These are phyloP conservation scores for Clavaria fumosa DNA, from an alignment of 768 basidiomycete species.

Conservation along the genomic window DNA sequence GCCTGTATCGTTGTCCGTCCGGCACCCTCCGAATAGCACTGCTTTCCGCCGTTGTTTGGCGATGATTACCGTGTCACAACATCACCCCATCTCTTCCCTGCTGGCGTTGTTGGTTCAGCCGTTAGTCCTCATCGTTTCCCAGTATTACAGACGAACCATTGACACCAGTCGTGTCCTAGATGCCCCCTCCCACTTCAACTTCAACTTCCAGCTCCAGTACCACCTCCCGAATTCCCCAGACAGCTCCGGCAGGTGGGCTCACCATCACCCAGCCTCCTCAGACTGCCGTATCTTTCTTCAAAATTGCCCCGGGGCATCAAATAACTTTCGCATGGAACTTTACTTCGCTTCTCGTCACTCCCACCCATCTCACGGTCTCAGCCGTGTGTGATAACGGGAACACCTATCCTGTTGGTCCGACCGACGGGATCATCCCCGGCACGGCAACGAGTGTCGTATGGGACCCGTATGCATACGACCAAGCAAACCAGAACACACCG, in stretches of 20 bases:
- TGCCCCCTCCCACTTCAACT: too few species aligned
- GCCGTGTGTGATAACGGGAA: slow-evolving; percentile 78
- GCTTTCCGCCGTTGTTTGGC: too few species aligned
- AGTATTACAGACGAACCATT: too few species aligned
- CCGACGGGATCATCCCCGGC: slow-evolving; percentile 55
- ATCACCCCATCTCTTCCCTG: too few species aligned
- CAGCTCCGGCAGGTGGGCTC: slow-evolving; percentile 47
- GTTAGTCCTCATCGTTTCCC: too few species aligned
- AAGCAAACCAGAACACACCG: slow-evolving; percentile 40
- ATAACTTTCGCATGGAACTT: slow-evolving; percentile 92
- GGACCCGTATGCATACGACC: slow-evolving; percentile 68
- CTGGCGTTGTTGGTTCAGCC: too few species aligned
- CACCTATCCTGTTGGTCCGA: slow-evolving; percentile 78
- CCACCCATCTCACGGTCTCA: slow-evolving; percentile 61
- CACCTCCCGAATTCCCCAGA: slow-evolving; percentile 25
- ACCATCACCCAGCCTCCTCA: slow-evolving; percentile 70
- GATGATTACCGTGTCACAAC: too few species aligned
- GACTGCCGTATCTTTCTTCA: slow-evolving; percentile 74
- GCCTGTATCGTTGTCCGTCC: too few species aligned
- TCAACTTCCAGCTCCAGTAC: too few species aligned
- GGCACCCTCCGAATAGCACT: too few species aligned
- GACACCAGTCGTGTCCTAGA: too few species aligned
- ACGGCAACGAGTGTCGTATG: slow-evolving; percentile 60
- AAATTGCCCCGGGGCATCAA: slow-evolving; percentile 56
- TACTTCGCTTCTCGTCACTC: slow-evolving; percentile 54